Percentiles rank a stretch among this genome's conserved stretches.
These are phyloP conservation scores for Zizania palustris DNA, from an alignment of 202 grass and related monocot genomes.

Conservation along the genomic window DNA sequence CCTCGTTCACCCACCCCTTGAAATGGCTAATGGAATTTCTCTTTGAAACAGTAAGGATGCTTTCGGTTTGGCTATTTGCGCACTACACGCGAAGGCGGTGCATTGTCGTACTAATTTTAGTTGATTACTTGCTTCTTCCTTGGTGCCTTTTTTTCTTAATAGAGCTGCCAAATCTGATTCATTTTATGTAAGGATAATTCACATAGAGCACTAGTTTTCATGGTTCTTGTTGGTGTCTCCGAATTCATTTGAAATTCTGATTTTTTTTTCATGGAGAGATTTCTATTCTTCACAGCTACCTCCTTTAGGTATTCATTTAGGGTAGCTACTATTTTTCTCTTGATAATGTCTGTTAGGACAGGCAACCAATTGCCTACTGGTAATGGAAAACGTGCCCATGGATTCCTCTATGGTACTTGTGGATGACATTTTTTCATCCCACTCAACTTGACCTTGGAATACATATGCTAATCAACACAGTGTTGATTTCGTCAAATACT, in stretches of 20 bases:
- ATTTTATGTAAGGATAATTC: conserved; percentile 23
- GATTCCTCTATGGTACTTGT: conserved; percentile 32
- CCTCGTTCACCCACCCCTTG: conserved; percentile 11
- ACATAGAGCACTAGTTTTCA: neutral
- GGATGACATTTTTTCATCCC: conserved; percentile 26
- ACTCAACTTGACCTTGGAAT: conserved; percentile 38
- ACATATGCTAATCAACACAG: conserved; percentile 19
- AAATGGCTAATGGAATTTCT: neutral
- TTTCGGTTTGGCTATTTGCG: conserved; percentile 21
- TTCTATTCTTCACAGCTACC: neutral
- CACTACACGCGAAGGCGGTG: neutral
- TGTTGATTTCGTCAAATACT: conserved; percentile 28
- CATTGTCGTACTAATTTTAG: neutral
- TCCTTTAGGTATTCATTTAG: conserved; percentile 25
- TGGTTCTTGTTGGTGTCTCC: neutral
- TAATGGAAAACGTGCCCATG: conserved; percentile 23
- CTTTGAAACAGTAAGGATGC: neutral
- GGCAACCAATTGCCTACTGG: conserved; percentile 6
- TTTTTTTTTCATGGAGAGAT: neutral
- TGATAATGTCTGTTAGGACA: conserved; percentile 22
- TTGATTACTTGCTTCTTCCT: neutral
- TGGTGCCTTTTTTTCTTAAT: neutral
- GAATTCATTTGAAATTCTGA: conserved; percentile 1
- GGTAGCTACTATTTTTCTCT: neutral
- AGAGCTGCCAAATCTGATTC: neutral